These are phyloP conservation scores for Periconia sp. DNA, from an alignment of 2,329 filamentous ascomycete genomes.

Conservation along the genomic window DNA sequence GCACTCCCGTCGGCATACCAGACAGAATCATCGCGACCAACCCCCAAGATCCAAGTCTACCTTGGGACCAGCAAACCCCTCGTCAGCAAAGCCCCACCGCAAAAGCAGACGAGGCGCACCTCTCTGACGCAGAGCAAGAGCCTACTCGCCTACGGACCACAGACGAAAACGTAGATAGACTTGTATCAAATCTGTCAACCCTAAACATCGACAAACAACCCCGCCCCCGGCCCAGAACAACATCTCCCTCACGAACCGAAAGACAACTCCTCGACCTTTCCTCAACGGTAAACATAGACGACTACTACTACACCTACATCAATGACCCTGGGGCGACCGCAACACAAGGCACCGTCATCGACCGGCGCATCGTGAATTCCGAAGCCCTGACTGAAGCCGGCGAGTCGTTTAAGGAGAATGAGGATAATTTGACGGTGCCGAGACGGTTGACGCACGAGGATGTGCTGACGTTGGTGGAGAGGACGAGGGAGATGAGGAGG, in stretches of 20 bases:
- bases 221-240: not conserved
- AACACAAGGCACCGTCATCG: not conserved
- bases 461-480: conserved; percentile 21
- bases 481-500: conserved; percentile 21
- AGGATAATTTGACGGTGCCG: conserved; percentile 20
- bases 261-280: conserved; percentile 1
- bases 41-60: not conserved
- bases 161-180: not conserved
- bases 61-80: not conserved
- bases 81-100: not conserved
- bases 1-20: not conserved
- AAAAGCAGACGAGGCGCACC: not conserved
- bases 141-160: not conserved
- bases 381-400: conserved; percentile 20
- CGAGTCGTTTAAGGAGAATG: conserved; percentile 23
- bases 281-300: conserved; percentile 2
- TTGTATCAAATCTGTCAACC: not conserved
- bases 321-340: conserved; percentile 3
- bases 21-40: not conserved
- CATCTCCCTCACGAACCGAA: not conserved
- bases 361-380: conserved; percentile 20
- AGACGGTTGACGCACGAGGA: conserved; percentile 19
- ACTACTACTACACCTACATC: conserved; percentile 18
- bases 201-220: not conserved
- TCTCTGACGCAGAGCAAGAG: not conserved